A percentile compares a stretch with the other conserved stretches of the same genome.
These are phyloP conservation scores for Elaphomyces granulatus DNA, from an alignment of 495 filamentous ascomycete species.

Conservation along the genomic window DNA sequence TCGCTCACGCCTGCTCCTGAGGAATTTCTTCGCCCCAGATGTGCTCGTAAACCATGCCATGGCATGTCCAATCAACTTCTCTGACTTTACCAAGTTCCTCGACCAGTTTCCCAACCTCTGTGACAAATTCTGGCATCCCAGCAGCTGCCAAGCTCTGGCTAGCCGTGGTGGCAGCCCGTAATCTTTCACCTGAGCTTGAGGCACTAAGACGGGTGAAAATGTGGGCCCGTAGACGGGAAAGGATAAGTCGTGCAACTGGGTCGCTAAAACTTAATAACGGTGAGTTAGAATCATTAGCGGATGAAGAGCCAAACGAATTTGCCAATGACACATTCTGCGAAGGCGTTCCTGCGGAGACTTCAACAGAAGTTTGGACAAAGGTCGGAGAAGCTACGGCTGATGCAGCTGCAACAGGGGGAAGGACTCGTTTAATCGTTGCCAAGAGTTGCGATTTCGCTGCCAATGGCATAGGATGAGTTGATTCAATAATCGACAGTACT, in stretches of 20 bases:
- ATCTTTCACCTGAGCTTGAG: conserved; percentile 62
- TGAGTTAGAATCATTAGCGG: conserved; percentile 5
- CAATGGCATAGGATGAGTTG: conserved; percentile 62
- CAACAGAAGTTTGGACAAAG: conserved; percentile 22
- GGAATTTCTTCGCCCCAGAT: conserved; percentile 31
- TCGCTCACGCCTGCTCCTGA: not conserved
- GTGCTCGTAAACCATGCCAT: conserved; percentile 67
- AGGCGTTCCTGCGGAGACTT: conserved; percentile 15
- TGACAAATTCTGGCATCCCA: conserved; percentile 84
- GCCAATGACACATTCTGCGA: conserved; percentile 2
- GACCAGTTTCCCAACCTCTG: conserved; percentile 63
- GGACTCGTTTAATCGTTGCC: conserved; percentile 40
- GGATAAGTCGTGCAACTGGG: conserved; percentile 68
- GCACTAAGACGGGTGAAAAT: conserved; percentile 64
- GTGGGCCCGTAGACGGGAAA: conserved; percentile 58
- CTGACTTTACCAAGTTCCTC: conserved; percentile 64
- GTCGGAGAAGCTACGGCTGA: conserved; percentile 17
- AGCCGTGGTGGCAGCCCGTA: conserved; percentile 65
- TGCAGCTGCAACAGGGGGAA: conserved; percentile 32
- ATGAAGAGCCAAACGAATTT: conserved; percentile 3
- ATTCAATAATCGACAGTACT: conserved; percentile 66
- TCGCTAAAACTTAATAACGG: conserved; percentile 39
- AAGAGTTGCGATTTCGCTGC: conserved; percentile 29
- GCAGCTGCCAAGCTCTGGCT: conserved; percentile 66
- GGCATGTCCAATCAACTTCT: conserved; percentile 64